Conservation (phyloP, 306 rosid species). For the Malus asiatica region DNA sequence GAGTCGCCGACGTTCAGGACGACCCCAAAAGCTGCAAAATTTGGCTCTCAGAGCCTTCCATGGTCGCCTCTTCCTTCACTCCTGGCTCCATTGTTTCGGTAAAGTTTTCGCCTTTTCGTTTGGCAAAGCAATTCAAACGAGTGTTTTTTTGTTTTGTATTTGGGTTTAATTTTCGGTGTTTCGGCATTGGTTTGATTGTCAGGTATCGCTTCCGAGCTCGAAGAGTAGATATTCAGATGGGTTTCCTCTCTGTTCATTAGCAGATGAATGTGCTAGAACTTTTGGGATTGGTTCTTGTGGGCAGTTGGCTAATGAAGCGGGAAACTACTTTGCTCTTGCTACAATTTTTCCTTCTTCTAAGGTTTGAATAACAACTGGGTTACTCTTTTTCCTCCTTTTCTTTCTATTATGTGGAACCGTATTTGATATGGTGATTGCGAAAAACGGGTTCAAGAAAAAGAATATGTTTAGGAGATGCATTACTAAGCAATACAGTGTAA, state of each 20-base stretch:
- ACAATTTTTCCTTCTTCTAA: conserved; percentile 56
- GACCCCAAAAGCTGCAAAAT: conserved; percentile 30
- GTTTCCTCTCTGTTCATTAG: conserved; percentile 65
- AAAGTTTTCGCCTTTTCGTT: conserved; percentile 5
- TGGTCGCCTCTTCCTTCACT: conserved; percentile 49
- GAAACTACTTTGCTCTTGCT: conserved; percentile 72
- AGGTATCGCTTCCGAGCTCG: conserved; percentile 55
- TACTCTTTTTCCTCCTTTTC: neutral
- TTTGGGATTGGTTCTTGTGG: conserved; percentile 31
- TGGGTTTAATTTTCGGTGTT: neutral
- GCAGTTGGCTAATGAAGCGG: conserved; percentile 23
- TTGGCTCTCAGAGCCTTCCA: conserved; percentile 72
- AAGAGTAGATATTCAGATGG: conserved; percentile 18
- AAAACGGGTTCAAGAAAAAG: neutral
- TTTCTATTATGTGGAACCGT: neutral
- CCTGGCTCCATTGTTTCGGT: conserved; percentile 72
- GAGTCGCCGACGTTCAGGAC: conserved; percentile 27
- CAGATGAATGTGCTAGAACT: conserved; percentile 41
- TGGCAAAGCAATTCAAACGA: neutral
- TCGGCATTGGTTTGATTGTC: conserved; percentile 6
- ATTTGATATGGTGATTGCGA: neutral
- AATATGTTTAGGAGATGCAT: neutral
- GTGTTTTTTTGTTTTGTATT: neutral
- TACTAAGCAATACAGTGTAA: neutral
- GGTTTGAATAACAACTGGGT: conserved; percentile 36